These are phyloP conservation scores for Lagenidium giganteum DNA, from an alignment of 352 stramenopile genomes.

Conservation along the genomic window DNA sequence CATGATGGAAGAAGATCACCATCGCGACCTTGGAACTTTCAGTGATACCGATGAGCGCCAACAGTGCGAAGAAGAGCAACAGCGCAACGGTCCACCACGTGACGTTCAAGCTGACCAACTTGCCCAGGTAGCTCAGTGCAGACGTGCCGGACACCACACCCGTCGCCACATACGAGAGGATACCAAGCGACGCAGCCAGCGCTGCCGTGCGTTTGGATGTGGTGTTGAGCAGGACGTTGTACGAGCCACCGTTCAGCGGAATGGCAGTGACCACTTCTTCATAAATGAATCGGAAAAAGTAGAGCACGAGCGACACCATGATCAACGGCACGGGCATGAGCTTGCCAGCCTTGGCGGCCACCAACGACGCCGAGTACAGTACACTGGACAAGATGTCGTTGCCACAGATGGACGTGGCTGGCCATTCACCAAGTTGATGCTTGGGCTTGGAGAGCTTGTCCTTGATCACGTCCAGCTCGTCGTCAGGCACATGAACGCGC, in stretches of 20 bases:
- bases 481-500: slow-evolving; percentile 18
- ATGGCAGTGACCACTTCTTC: slow-evolving; percentile 88
- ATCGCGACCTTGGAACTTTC: slow-evolving; percentile 84
- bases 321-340: slow-evolving; percentile 80
- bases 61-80: slow-evolving; percentile 77
- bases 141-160: slow-evolving; percentile 67
- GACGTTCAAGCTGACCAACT: slow-evolving; percentile 35
- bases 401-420: slow-evolving; percentile 87
- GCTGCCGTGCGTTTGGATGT: slow-evolving; percentile 88
- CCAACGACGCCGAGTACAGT: slow-evolving; percentile 75
- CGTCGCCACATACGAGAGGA: slow-evolving; percentile 91
- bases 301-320: slow-evolving; percentile 70
- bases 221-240: slow-evolving; percentile 91
- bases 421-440: slow-evolving; percentile 64
- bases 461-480: slow-evolving; percentile 23
- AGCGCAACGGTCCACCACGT: slow-evolving; percentile 41
- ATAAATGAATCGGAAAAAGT: slow-evolving; percentile 84
- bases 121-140: slow-evolving; percentile 57
- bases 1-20: slow-evolving; percentile 80
- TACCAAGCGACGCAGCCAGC: slow-evolving; percentile 81
- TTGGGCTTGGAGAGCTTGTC: slow-evolving; percentile 17
- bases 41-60: slow-evolving; percentile 83
- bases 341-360: slow-evolving; percentile 71
- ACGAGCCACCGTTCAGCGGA: slow-evolving; percentile 88
- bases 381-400: slow-evolving; percentile 91